These are phyloP conservation scores for Mycotypha africana DNA, from an alignment of 371 early-diverging fungal genomes.

Conservation along the genomic window DNA sequence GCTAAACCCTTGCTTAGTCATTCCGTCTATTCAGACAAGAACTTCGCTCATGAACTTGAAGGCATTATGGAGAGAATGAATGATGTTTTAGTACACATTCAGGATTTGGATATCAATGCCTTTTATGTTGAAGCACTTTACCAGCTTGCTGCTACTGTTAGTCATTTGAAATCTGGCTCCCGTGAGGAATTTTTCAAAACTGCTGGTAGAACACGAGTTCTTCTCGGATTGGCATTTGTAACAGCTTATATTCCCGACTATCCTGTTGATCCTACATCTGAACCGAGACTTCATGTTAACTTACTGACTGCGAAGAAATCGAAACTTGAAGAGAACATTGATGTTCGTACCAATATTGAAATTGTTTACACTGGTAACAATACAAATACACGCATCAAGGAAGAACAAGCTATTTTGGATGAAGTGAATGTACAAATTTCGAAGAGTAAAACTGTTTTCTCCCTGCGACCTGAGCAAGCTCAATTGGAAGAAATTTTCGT, in stretches of 20 bases:
- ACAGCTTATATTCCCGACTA: slow-evolving; percentile 69
- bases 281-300: slow-evolving; percentile 58
- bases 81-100: slow-evolving; percentile 1
- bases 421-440: slow-evolving; percentile 27
- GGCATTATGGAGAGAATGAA: slow-evolving; percentile 4
- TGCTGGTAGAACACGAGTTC: slow-evolving; percentile 52
- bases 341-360: slow-evolving; percentile 55
- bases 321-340: slow-evolving; percentile 37
- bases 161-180: slow-evolving; percentile 14
- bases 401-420: slow-evolving; percentile 14
- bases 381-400: slow-evolving; percentile 40
- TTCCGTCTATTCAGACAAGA: slow-evolving; percentile 8
- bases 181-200: slow-evolving; percentile 11
- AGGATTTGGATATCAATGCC: slow-evolving; percentile 13
- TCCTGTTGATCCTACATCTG: slow-evolving; percentile 74
- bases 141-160: slow-evolving; percentile 10
- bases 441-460: slow-evolving; percentile 40
- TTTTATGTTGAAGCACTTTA: slow-evolving; percentile 19
- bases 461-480: slow-evolving; percentile 66
- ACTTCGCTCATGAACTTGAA: slow-evolving; percentile 9
- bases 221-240: slow-evolving; percentile 55
- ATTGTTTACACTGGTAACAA: slow-evolving; percentile 50
- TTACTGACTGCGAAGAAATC: slow-evolving; percentile 45
- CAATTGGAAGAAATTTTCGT: slow-evolving; percentile 70
- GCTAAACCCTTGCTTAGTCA: no score